Percentiles rank a stretch among this genome's conserved stretches.
phyloP scores from a whole-genome alignment of 495 filamentous ascomycete genomes.

The Trichocladium uniseriatum region DNA sequence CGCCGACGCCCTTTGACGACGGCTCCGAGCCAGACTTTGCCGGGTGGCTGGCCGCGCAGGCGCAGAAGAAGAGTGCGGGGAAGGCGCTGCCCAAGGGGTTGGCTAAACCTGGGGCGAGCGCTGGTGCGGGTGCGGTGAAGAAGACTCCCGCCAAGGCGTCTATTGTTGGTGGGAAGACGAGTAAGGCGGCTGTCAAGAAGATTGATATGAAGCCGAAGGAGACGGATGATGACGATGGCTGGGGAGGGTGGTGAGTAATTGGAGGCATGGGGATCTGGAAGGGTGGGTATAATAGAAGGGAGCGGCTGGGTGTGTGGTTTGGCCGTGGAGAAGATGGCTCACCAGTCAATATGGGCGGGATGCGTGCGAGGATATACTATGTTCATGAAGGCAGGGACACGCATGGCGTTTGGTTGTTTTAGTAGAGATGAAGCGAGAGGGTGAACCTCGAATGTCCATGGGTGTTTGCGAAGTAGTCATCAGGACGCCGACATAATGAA shows the following conservation, averaged over 20 bases:
- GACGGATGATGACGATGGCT: slow-evolving; percentile 49
- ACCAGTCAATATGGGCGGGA: no score
- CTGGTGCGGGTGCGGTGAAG: slow-evolving; percentile 18
- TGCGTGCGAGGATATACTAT: no score
- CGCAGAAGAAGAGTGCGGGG: slow-evolving; percentile 49
- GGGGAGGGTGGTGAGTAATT: slow-evolving; percentile 55
- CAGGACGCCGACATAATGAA: no score
- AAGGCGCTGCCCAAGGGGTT: slow-evolving; percentile 72
- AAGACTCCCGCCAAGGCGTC: slow-evolving; percentile 9
- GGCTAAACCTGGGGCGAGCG: slow-evolving; percentile 37
- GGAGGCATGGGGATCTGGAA: neutral
- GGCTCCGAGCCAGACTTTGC: slow-evolving; percentile 87
- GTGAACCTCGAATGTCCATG: no score
- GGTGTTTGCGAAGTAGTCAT: no score
- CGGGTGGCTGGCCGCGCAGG: slow-evolving; percentile 81
- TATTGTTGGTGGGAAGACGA: slow-evolving; percentile 16
- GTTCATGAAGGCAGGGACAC: no score
- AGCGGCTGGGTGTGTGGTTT: no score
- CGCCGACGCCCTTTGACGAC: slow-evolving; percentile 59
- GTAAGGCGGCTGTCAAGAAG: slow-evolving; percentile 36
- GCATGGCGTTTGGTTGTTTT: no score
- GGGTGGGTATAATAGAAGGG: neutral
- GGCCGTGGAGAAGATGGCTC: no score
- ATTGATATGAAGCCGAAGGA: slow-evolving; percentile 48
- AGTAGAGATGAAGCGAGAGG: no score